Evolutionary conservation across 257 asterid genomes (phyloP).

Genomic region (Solanum lycopersicoides): DNA sequence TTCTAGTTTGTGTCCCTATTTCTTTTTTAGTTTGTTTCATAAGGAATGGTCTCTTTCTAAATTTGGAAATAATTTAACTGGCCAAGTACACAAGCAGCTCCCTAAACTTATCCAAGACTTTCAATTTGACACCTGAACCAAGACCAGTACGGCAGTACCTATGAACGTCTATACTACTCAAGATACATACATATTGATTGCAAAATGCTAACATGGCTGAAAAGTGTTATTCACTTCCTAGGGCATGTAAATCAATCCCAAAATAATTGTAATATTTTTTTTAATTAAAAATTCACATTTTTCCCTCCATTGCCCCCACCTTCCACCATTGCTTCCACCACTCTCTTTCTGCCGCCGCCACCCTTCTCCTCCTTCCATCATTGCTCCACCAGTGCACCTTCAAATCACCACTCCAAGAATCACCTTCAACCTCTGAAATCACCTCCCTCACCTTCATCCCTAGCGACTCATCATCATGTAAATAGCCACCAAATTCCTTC

Average conservation of each 20-base stretch:
- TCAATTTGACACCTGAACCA: neutral
- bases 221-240: neutral
- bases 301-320: neutral
- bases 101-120: neutral
- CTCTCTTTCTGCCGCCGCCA: neutral
- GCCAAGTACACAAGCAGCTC: neutral
- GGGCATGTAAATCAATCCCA: neutral
- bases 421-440: neutral
- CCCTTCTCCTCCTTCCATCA: neutral
- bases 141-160: neutral
- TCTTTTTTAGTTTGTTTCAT: neutral
- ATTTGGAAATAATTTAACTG: neutral
- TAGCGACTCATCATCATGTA: neutral
- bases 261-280: neutral
- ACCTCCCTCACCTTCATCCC: neutral
- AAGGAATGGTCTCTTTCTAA: neutral
- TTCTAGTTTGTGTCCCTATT: neutral
- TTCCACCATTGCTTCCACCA: neutral
- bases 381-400: neutral
- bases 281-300: neutral
- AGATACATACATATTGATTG: neutral
- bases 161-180: neutral
- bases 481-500: neutral
- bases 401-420: neutral
- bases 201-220: neutral